Percentiles rank a stretch among this genome's conserved stretches.
phyloP scores from a whole-genome alignment of 495 filamentous ascomycete species.

The Lepidopterella palustris region DNA sequence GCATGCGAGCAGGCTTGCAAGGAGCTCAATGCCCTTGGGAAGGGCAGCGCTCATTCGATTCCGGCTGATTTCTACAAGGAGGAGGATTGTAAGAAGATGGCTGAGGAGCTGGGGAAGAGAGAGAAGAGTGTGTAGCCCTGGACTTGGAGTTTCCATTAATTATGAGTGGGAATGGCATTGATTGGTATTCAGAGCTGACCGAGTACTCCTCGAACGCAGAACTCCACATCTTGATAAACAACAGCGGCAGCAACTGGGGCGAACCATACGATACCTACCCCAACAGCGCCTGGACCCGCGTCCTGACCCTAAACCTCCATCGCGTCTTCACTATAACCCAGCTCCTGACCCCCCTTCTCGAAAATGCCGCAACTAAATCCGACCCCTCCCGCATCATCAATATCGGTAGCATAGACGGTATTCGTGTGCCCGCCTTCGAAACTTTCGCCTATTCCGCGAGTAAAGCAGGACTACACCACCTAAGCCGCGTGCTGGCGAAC shows the following conservation, averaged over 20 bases:
- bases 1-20: slow-evolving; percentile 52
- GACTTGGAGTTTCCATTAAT: no score
- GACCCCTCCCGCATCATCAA: slow-evolving; percentile 66
- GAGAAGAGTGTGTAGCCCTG: slow-evolving; percentile 49
- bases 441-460: slow-evolving; percentile 70
- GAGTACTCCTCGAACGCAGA: slow-evolving; percentile 33
- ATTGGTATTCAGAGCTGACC: neutral
- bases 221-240: slow-evolving; percentile 74
- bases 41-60: slow-evolving; percentile 57
- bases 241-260: slow-evolving; percentile 69
- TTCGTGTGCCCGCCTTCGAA: slow-evolving; percentile 59
- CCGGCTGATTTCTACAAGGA: slow-evolving; percentile 69
- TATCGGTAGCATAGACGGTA: slow-evolving; percentile 65
- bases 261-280: slow-evolving; percentile 63
- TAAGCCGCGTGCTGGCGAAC: slow-evolving; percentile 63
- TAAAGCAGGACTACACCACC: slow-evolving; percentile 69
- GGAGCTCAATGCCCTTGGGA: slow-evolving; percentile 57
- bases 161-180: no score
- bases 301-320: slow-evolving; percentile 74
- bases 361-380: slow-evolving; percentile 43
- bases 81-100: slow-evolving; percentile 59
- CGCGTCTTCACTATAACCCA: slow-evolving; percentile 75
- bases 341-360: slow-evolving; percentile 63
- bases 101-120: slow-evolving; percentile 53
- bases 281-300: slow-evolving; percentile 59